Conservation (phyloP, 306 rosid genomes). For the Sechiopsis laciniata region DNA sequence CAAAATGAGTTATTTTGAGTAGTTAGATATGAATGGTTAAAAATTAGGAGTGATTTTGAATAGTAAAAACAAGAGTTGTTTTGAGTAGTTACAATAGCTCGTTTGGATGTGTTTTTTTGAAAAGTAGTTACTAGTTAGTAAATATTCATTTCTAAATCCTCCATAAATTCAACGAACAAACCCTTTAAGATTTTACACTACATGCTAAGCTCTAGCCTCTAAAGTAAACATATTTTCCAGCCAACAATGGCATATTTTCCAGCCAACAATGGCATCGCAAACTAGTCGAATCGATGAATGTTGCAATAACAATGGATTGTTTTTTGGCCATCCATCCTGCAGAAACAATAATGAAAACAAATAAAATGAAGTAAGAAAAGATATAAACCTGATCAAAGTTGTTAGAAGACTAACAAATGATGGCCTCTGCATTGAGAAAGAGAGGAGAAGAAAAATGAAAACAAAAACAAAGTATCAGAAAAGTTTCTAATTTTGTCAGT, state of each 20-base stretch:
- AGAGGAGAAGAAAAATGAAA: conserved; percentile 9
- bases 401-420: conserved; percentile 36
- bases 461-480: neutral
- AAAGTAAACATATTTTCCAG: no score
- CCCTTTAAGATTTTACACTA: no score
- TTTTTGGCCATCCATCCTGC: neutral
- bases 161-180: no score
- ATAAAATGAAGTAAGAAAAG: conserved; percentile 17
- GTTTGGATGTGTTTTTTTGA: no score
- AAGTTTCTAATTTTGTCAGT: conserved; percentile 14
- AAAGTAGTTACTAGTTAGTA: no score
- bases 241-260: neutral
- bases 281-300: neutral
- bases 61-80: no score
- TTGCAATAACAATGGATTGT: neutral
- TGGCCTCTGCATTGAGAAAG: conserved; percentile 50
- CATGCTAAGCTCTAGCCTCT: no score
- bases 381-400: conserved; percentile 67
- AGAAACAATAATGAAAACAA: neutral
- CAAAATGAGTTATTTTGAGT: no score
- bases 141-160: no score
- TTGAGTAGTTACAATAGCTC: no score
- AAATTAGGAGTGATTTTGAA: no score
- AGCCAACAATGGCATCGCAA: neutral
- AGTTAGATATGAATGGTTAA: no score